Percentiles rank a stretch among this genome's conserved stretches.
These are phyloP conservation scores for Linanthus parryae DNA, from an alignment of 148 eudicot genomes.

Conservation along the genomic window DNA sequence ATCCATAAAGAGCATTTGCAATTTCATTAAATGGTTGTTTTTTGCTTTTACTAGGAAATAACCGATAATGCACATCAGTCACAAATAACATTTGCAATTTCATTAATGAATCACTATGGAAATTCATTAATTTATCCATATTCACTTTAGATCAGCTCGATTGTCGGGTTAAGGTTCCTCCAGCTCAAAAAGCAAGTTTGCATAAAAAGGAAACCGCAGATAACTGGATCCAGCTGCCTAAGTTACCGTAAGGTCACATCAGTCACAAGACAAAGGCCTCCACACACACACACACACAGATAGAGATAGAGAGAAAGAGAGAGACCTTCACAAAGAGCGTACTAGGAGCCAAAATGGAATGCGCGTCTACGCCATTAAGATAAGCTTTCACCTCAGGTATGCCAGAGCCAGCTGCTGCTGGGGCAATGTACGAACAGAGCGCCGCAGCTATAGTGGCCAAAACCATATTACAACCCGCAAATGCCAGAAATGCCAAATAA, in stretches of 20 bases:
- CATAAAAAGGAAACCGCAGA: background rate
- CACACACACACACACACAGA: background rate
- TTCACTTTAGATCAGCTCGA: background rate
- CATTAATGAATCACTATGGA: no score
- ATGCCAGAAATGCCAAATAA: conserved; percentile 49
- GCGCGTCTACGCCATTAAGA: conserved; percentile 80
- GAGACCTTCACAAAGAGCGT: conserved; percentile 74
- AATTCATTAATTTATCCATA: background rate
- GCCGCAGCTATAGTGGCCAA: conserved; percentile 55
- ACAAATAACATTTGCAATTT: no score
- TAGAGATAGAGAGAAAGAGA: no score
- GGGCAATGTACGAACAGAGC: conserved; percentile 74
- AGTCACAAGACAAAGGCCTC: background rate
- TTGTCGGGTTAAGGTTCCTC: background rate
- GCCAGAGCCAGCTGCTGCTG: conserved; percentile 96
- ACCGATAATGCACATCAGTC: no score
- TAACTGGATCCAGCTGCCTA: background rate
- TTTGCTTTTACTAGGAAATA: no score
- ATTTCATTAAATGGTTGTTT: no score
- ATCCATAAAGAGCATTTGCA: background rate
- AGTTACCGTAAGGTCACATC: background rate
- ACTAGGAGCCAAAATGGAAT: conserved; percentile 74
- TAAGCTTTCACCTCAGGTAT: conserved; percentile 94
- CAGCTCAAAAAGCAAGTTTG: background rate
- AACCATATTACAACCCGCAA: conserved; percentile 48